Evolutionary conservation across 257 asterid species (phyloP).

Genomic region (Gentiana straminea): DNA sequence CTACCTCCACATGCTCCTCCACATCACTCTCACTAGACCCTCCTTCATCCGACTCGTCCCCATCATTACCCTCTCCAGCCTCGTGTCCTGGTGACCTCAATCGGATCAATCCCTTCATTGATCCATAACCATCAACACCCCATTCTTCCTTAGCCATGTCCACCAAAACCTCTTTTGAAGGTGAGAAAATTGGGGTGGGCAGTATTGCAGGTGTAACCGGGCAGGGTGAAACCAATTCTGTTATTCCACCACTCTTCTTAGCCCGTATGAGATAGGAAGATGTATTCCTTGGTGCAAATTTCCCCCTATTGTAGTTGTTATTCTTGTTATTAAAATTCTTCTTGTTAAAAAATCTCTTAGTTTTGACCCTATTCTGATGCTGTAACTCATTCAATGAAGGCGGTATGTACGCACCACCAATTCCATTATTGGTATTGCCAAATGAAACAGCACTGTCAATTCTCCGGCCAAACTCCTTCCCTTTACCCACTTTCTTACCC

Average conservation of each 20-base stretch:
- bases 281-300: constrained; percentile 65
- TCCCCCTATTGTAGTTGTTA: constrained; percentile 31
- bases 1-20: constrained; percentile 78
- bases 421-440: constrained; percentile 24
- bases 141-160: constrained; percentile 89
- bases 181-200: constrained; percentile 76
- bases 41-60: constrained; percentile 58
- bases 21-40: constrained; percentile 83
- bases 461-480: constrained; percentile 36
- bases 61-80: constrained; percentile 38
- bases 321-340: constrained; percentile 37
- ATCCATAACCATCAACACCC: constrained; percentile 89
- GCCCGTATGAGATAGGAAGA: constrained; percentile 58
- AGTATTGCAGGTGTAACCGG: constrained; percentile 69
- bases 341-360: constrained; percentile 44
- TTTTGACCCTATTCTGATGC: constrained; percentile 55
- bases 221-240: constrained; percentile 68
- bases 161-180: constrained; percentile 65
- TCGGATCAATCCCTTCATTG: constrained; percentile 80
- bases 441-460: constrained; percentile 23
- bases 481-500: constrained; percentile 43
- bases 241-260: constrained; percentile 73
- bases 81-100: constrained; percentile 64
- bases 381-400: constrained; percentile 62
- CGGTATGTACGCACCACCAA: constrained; percentile 45